Evolutionary conservation across 805 yeast species (phyloP).

Genomic region (Teunomyces pallodes): DNA sequence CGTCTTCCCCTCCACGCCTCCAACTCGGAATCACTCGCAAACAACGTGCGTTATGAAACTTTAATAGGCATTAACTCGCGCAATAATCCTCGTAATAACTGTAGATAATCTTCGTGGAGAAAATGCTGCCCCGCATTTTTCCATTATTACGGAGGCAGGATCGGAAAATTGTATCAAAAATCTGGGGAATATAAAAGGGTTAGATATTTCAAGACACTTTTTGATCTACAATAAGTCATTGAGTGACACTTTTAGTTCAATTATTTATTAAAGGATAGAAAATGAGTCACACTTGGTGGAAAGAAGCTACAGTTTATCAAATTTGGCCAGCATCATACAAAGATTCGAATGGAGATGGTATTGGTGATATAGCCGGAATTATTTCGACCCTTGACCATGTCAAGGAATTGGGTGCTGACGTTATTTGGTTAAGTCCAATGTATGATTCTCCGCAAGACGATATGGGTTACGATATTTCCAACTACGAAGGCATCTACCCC

Average conservation of each 20-base stretch:
- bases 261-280: not conserved
- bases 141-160: not conserved
- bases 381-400: conserved; percentile 50
- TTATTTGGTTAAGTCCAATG: conserved; percentile 59
- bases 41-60: not conserved
- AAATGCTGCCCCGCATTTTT: conserved; percentile 2
- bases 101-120: not conserved
- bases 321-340: conserved; percentile 61
- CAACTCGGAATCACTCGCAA: not conserved
- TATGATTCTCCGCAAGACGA: conserved; percentile 58
- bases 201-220: not conserved
- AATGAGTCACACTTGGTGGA: conserved; percentile 45
- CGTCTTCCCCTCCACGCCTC: too few species aligned
- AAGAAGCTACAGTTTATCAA: conserved; percentile 55
- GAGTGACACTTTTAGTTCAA: too few species aligned
- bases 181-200: not conserved
- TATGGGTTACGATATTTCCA: conserved; percentile 61
- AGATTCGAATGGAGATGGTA: conserved; percentile 58
- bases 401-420: conserved; percentile 48
- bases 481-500: conserved; percentile 52
- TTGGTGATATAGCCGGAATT: conserved; percentile 59
- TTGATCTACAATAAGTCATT: not conserved
- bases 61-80: not conserved
- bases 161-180: too few species aligned
- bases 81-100: conserved; percentile 2